Evolutionary conservation across 2,329 filamentous ascomycete species (phyloP).

Genomic region (Nothophoma quercina): DNA sequence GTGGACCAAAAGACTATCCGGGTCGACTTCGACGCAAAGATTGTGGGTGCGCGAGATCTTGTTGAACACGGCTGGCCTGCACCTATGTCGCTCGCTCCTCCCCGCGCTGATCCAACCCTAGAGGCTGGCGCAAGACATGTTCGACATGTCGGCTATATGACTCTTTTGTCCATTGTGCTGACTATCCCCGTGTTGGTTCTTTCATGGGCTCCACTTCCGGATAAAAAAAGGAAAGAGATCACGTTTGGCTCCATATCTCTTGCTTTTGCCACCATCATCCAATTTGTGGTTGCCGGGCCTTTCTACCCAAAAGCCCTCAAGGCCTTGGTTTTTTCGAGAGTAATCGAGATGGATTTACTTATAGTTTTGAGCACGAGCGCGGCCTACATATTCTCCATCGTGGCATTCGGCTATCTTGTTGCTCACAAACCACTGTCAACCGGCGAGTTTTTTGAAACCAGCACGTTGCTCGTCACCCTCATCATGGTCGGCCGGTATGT

Average conservation of each 20-base stretch:
- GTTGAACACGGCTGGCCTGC: slow-evolving; percentile 45
- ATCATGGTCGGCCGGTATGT: neutral
- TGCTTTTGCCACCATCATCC: neutral
- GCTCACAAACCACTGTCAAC: neutral
- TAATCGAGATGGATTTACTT: neutral
- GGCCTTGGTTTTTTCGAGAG: neutral
- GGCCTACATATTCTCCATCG: neutral
- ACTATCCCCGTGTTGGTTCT: neutral
- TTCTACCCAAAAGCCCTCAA: neutral
- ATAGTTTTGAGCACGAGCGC: neutral
- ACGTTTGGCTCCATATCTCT: too few species aligned
- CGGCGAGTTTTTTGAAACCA: neutral
- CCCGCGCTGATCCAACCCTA: slow-evolving; percentile 55
- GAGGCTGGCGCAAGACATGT: slow-evolving; percentile 63
- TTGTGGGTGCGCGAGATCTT: slow-evolving; percentile 59
- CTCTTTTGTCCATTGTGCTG: neutral
- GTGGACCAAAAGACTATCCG: slow-evolving; percentile 39
- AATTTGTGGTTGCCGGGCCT: neutral
- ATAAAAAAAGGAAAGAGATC: neutral
- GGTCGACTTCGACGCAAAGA: slow-evolving; percentile 57
- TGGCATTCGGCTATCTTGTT: neutral
- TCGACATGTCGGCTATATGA: slow-evolving; percentile 52
- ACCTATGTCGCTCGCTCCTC: slow-evolving; percentile 55
- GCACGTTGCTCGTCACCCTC: neutral
- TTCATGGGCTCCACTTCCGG: neutral